Base-by-base conservation (phyloP, 139 green algal species). In the Bryopsis sp. region DNA sequence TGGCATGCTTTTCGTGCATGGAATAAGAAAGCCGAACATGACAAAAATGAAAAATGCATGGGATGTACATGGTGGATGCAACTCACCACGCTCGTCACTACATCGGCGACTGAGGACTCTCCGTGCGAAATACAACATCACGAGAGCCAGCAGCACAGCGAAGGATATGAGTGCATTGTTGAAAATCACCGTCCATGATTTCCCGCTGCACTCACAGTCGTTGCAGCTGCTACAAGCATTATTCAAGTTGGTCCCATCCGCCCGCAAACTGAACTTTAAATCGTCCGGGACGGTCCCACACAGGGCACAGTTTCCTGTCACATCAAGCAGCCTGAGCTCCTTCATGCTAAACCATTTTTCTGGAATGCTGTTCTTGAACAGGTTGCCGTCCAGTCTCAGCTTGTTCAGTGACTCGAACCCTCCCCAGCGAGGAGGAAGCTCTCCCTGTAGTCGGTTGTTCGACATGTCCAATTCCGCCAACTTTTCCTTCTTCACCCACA, bases 221-320 rank as follows among this genome's bases (percentile, higher is more conserved):
- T 69, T 36, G 37, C 62, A 69, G 8, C 7, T 29, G 19, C 5
- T 28, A 36, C 62, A 69, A n/a, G 35, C 39, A 8, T 15, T 69
- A 8, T 54, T 50, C 4, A 69, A 22, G 37, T 69, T 69, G 24
- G 62, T 69, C 3, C 39, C 62, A 19, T 54, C 22, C 6, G 31
- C 62, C 5, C 37, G 26, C 6, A 69, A 22, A 3, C 6, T n/a
- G 19, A 50, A 58, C 19, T 3, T 36, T 11, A 57, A 19, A 11
- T 5, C 26, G 6, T 54, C 35, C 3, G 35, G 36, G 4, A 57
- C 62, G 26, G 48, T 36, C 24, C 62, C 62, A 35, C 62, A 69
- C 3, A 69, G n/a, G 8, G 24, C 62, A 35, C 62, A 69, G 37
- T 69, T 69, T 32, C 38, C 62, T 37, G 62, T 31, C 6, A 69